Conservation (phyloP, 2,329 filamentous ascomycete species). For the Colletotrichum abscissum region DNA sequence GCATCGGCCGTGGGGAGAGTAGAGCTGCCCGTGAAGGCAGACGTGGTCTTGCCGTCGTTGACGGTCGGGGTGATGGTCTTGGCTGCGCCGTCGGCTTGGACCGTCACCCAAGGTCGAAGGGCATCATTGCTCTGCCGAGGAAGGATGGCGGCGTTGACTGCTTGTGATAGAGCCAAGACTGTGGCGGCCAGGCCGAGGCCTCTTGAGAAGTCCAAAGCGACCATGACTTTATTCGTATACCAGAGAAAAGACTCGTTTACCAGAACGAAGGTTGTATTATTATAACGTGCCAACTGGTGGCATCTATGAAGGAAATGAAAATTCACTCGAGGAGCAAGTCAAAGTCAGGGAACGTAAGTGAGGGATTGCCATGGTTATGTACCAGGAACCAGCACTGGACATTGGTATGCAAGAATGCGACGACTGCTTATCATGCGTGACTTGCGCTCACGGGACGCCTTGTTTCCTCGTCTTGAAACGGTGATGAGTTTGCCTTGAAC, state of each 20-base stretch:
- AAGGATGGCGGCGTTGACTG: slow-evolving; percentile 7
- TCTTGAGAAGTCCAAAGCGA: background rate
- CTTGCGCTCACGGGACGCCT: slow-evolving; percentile 23
- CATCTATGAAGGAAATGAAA: background rate
- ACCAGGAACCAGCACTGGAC: slow-evolving; percentile 8
- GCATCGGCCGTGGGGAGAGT: slow-evolving; percentile 28
- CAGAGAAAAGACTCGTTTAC: background rate
- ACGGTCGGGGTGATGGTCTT: slow-evolving; percentile 35
- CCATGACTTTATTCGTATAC: background rate
- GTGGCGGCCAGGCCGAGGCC: slow-evolving; percentile 15
- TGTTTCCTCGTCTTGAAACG: slow-evolving; percentile 23
- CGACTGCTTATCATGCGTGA: slow-evolving; percentile 15
- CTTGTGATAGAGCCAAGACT: slow-evolving; percentile 10
- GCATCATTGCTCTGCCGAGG: slow-evolving; percentile 28
- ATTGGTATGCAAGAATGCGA: slow-evolving; percentile 13
- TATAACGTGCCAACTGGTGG: slow-evolving; percentile 15
- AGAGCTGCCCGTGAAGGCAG: slow-evolving; percentile 26
- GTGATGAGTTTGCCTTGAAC: slow-evolving; percentile 2
- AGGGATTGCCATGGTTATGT: slow-evolving; percentile 17
- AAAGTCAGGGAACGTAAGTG: background rate
- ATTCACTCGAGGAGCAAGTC: slow-evolving; percentile 1
- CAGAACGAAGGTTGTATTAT: background rate
- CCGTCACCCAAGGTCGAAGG: slow-evolving; percentile 36
- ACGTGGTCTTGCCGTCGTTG: slow-evolving; percentile 30
- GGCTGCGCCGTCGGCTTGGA: slow-evolving; percentile 25